A percentile compares a stretch with the other conserved stretches of the same genome.
phyloP scores from a whole-genome alignment of 208 protist species.

The Leishmania aethiopica region DNA sequence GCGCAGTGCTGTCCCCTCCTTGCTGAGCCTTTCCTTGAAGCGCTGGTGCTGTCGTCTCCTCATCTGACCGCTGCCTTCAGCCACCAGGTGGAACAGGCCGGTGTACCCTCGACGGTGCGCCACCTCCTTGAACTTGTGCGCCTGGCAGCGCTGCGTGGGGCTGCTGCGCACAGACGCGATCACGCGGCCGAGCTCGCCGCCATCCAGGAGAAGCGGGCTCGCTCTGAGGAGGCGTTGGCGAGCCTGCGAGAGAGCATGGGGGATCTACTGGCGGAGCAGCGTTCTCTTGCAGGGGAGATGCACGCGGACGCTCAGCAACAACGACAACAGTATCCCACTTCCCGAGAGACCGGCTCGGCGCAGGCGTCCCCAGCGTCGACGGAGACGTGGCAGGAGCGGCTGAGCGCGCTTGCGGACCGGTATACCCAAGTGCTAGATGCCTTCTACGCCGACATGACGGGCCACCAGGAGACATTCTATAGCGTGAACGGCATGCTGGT shows the following conservation, averaged over 20 bases:
- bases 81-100: neutral
- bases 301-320: conserved; percentile 2
- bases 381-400: conserved; percentile 8
- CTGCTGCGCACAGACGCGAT: neutral
- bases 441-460: conserved; percentile 32
- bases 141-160: conserved; percentile 11
- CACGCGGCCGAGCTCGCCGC: conserved; percentile 7
- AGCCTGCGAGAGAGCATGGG: conserved; percentile 31
- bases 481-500: conserved; percentile 36
- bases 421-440: conserved; percentile 39
- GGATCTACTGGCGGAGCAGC: conserved; percentile 27
- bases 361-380: neutral
- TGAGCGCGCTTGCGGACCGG: conserved; percentile 27
- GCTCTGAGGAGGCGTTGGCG: conserved; percentile 19
- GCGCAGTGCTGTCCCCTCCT: neutral
- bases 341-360: neutral
- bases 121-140: conserved; percentile 32
- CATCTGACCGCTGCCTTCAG: neutral
- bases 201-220: conserved; percentile 12
- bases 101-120: conserved; percentile 7
- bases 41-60: neutral
- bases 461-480: conserved; percentile 36
- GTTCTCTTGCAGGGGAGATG: conserved; percentile 26
- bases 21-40: neutral
- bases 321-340: neutral